Evolutionary conservation across 1,284 basidiomycete species (phyloP), one percentile per base, ranked within the genome.

Genomic region (Puccinia novopanici): DNA sequence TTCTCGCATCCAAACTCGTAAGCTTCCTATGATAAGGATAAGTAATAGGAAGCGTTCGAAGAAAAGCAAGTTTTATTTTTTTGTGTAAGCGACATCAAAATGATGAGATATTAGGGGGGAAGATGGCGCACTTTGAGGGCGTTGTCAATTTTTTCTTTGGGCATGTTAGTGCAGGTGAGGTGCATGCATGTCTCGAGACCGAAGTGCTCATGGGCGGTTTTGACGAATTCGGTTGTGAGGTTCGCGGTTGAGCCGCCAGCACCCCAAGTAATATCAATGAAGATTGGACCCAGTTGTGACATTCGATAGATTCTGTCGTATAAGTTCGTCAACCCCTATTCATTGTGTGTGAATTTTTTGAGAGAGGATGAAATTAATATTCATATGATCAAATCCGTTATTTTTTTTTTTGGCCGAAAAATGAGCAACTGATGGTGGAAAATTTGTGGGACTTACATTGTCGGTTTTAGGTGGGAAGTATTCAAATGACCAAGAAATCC

Each of bases 251-350:
- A 90, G 80, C 95, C 95, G 78, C 95, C 95, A 70, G 95, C 95
- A 87, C 97, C 96, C 95, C 93, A 98, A 85, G 95, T 99, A 85
- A 99, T 97, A 86, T 99, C 95, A 84, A 98, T 93, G 85, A 98
- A 99, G 87, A 97, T 96, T 22, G 97, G 97, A 4, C 97, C 97
- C 42, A 93, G 87, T 8, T 88, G 85, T 42, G 90, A 87, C 73
- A 97, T 88, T 75, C 94, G 89, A 37, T 90, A 89, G 83, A 93
- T 92, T 82, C 95, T 91, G 82, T 92, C 88, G 82, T 93, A 88
- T 34, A 96, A 88, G 86, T 96, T 96, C 84, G 92, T 91, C 84
- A 92, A 92, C 81, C 93, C 95, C 90, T 93, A 86, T 52, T 27
- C n/a, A 34, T 63, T 22, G 30, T 30, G 45, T 15, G 15, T 8